Base-by-base conservation (phyloP, 2,329 filamentous ascomycete genomes). In the Fusarium sublunatum region DNA sequence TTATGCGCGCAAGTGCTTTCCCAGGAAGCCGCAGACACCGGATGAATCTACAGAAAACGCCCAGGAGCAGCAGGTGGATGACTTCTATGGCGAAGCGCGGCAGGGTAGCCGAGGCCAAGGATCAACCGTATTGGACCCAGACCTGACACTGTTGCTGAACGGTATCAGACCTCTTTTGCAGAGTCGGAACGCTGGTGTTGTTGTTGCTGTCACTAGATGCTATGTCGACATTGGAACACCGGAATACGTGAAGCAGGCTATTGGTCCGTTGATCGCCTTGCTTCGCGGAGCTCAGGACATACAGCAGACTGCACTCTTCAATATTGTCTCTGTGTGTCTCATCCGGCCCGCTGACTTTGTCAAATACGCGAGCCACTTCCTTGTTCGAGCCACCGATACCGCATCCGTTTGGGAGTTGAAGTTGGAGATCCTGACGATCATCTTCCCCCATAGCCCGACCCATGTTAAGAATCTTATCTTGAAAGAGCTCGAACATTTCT, bases 401-500 rank as follows among this genome's bases (percentile, higher is more conserved):
- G 86, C 90, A 12, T 86, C 91, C 19, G 90, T 97, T 19, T 97
- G 93, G 91, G 89, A 90, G 61, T 83, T 98, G 35, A 99, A 99
- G 77, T 83, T 99, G 25, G 96, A 99, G 75, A 81, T 97, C 5
- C 81, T 98, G 52, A 94, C 95, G 0, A 83, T 99, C 59, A 88
- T 98, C 66, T 99, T 98, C 70, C 93, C 94, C 0, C 86, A 96
- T 72, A 89, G 89, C 64, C 88, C 89, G 6, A 75, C 86, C 9
- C 88, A 92, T 57, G 81, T 91, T 57, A 96, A 97, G 75, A 91
- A 91, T 53, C 83, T 99, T 7, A 92, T 98, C 41, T 83, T 99
- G 46, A 93, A 91, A 65, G 95, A 99, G 74, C 83, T 99, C 6
- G 93, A 97, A 71, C 94, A 98, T 77, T 98, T 98, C 75, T 92